Conservation (phyloP, 2,329 filamentous ascomycete genomes). For the Ceratocystis colombiana region DNA sequence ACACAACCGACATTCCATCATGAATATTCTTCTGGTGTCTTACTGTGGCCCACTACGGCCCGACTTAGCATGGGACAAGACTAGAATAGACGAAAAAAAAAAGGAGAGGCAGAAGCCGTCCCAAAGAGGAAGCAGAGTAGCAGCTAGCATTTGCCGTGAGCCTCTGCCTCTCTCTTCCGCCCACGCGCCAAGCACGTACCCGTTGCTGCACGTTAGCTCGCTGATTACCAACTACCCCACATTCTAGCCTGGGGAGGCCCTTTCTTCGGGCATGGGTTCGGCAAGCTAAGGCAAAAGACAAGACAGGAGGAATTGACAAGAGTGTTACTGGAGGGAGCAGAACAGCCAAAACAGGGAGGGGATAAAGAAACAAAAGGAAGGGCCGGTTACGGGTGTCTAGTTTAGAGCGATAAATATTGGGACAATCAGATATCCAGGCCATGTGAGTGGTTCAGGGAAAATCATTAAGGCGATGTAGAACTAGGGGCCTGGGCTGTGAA, state of each 20-base stretch:
- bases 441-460: constrained; percentile 9
- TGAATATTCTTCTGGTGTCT: not conserved
- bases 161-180: not conserved
- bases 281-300: not conserved
- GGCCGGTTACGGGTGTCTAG: not conserved
- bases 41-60: not conserved
- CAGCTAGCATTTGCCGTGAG: constrained; percentile 5
- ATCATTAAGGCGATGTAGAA: constrained; percentile 11
- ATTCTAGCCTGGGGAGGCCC: not conserved
- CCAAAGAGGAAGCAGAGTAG: not conserved
- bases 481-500: not conserved
- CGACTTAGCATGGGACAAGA: not conserved
- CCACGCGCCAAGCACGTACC: too few species aligned
- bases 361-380: not conserved
- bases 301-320: not conserved
- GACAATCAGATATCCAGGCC: not conserved
- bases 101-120: not conserved
- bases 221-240: constrained; percentile 5
- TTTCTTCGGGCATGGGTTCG: constrained; percentile 1
- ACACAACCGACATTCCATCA: constrained; percentile 18
- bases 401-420: not conserved
- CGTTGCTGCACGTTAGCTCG: not conserved
- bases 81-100: not conserved
- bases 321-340: too few species aligned
- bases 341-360: not conserved